phyloP scores from a whole-genome alignment of 495 filamentous ascomycete genomes.

The Penicillium steckii region DNA sequence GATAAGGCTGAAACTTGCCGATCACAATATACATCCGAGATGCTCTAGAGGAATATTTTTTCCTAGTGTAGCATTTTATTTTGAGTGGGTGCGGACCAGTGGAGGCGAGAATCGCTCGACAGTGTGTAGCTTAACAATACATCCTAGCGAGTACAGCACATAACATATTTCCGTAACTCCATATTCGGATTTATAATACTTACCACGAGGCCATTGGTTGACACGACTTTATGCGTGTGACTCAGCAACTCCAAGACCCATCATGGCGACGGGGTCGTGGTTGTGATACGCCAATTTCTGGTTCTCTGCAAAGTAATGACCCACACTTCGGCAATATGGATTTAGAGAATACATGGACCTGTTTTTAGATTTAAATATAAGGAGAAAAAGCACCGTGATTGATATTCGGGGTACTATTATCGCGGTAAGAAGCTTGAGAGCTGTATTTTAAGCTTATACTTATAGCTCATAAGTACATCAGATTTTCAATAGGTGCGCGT shows the following conservation, averaged over 20 bases:
- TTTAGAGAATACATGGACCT: not conserved
- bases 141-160: too few relatives aligned
- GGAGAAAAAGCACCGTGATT: not conserved
- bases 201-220: not conserved
- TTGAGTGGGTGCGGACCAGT: too few relatives aligned
- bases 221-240: not conserved
- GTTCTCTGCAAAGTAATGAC: not conserved
- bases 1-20: too few relatives aligned
- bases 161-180: not conserved
- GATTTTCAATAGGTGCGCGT: not conserved
- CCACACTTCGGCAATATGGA: conserved; percentile 21
- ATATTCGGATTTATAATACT: not conserved
- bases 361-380: not conserved
- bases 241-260: not conserved
- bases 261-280: not conserved
- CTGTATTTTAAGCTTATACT: too few relatives aligned
- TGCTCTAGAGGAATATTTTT: too few relatives aligned
- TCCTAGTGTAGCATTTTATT: too few relatives aligned
- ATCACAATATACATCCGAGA: too few relatives aligned
- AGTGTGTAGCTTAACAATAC: too few relatives aligned
- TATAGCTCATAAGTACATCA: too few relatives aligned
- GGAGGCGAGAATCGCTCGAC: too few relatives aligned
- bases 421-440: not conserved
- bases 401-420: not conserved
- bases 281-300: not conserved